Conservation (phyloP, 768 basidiomycete species). For the Tylopilus sp. region DNA sequence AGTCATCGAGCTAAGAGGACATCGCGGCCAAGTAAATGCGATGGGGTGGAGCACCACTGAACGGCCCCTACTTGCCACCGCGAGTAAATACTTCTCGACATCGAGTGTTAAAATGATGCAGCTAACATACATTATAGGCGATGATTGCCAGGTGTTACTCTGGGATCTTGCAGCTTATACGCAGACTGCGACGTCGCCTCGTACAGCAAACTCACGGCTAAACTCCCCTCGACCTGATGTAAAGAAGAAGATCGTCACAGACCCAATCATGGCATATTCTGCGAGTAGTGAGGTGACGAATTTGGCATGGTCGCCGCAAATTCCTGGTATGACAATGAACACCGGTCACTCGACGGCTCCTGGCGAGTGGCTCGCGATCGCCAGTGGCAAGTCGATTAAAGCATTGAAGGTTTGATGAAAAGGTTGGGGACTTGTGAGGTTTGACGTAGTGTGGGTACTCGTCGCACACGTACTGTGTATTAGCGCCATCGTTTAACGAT, state of each 20-base stretch:
- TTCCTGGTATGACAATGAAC: constrained; percentile 72
- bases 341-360: constrained; percentile 69
- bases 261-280: constrained; percentile 84
- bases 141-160: constrained; percentile 90
- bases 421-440: not conserved
- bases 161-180: constrained; percentile 82
- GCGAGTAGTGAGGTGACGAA: constrained; percentile 76
- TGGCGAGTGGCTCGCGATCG: constrained; percentile 86
- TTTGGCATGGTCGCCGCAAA: constrained; percentile 85
- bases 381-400: constrained; percentile 78
- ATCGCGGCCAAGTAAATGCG: constrained; percentile 78
- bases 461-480: not conserved
- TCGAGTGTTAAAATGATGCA: not conserved
- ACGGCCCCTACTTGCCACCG: constrained; percentile 81
- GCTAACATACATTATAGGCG: constrained; percentile 47
- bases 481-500: not conserved
- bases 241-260: constrained; percentile 68
- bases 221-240: constrained; percentile 81
- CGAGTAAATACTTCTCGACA: constrained; percentile 50
- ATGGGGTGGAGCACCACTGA: constrained; percentile 89
- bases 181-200: constrained; percentile 61
- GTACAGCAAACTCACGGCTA: constrained; percentile 64
- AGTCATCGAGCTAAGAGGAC: constrained; percentile 86
- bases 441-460: not conserved
- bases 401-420: constrained; percentile 67